Percentiles rank a stretch among this genome's conserved stretches.
phyloP scores from a whole-genome alignment of 176 grass and related monocot species.

The Oropetium thomaeum region DNA sequence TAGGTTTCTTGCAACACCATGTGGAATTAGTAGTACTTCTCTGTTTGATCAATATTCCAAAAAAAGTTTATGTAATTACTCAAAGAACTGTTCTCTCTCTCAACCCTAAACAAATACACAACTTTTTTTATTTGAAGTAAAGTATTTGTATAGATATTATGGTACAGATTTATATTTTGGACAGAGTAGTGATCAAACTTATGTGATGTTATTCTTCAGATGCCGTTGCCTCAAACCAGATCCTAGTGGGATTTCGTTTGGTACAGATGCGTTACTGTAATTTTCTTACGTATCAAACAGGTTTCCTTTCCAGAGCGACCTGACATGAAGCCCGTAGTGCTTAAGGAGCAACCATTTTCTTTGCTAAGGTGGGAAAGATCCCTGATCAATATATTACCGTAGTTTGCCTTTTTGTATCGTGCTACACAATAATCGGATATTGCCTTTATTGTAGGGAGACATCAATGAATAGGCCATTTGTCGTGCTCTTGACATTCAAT shows the following conservation, averaged over 20 bases:
- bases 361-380: conserved; percentile 58
- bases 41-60: too few species aligned
- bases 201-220: neutral
- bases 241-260: neutral
- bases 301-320: conserved; percentile 85
- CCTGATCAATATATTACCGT: neutral
- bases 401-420: conserved; percentile 2
- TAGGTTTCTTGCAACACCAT: too few species aligned
- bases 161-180: neutral
- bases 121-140: neutral
- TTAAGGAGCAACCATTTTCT: conserved; percentile 85
- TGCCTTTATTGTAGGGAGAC: conserved; percentile 72
- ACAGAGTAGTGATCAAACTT: neutral
- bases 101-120: neutral
- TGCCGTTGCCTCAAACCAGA: neutral
- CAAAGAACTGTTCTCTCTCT: neutral
- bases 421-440: conserved; percentile 25
- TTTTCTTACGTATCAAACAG: conserved; percentile 39
- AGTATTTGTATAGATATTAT: neutral
- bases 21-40: neutral
- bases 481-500: conserved; percentile 77
- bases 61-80: neutral
- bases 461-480: conserved; percentile 61
- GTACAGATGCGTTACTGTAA: neutral
- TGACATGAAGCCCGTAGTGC: conserved; percentile 70